A percentile compares a stretch with the other conserved stretches of the same genome.
phyloP scores from a whole-genome alignment of 1,284 basidiomycete species.

The Cutaneotrichosporon spelunceum region DNA sequence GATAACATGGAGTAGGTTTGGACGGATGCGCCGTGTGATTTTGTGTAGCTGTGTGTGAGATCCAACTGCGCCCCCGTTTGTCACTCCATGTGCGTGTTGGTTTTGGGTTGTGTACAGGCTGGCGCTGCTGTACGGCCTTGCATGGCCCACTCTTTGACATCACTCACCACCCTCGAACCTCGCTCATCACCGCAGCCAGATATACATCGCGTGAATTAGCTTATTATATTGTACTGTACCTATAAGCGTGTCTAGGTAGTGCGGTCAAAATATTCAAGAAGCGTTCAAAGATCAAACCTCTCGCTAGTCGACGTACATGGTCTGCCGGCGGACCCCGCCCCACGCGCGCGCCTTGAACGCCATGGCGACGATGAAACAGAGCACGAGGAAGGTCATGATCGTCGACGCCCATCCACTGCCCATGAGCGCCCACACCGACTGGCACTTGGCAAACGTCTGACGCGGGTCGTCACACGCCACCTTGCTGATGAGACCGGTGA shows the following conservation, averaged over 20 bases:
- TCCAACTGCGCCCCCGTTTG: too few relatives aligned
- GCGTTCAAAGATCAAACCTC: not conserved
- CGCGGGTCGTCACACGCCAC: conserved; percentile 40
- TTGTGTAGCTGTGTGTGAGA: too few relatives aligned
- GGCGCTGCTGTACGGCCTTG: too few relatives aligned
- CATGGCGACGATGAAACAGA: conserved; percentile 37
- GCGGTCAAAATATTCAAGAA: too few relatives aligned
- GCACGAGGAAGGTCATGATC: conserved; percentile 43
- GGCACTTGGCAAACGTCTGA: conserved; percentile 43
- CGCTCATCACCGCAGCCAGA: too few relatives aligned
- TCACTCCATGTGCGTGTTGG: too few relatives aligned
- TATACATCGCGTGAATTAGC: not conserved
- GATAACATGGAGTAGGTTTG: too few relatives aligned
- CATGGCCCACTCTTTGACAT: too few relatives aligned
- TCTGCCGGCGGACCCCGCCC: conserved; percentile 39
- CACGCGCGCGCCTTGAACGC: conserved; percentile 49
- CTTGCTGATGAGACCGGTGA: conserved; percentile 48
- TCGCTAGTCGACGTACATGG: conserved; percentile 40
- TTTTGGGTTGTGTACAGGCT: too few relatives aligned
- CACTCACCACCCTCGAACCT: too few relatives aligned
- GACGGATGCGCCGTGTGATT: too few relatives aligned
- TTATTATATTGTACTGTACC: not conserved
- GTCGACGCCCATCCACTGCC: conserved; percentile 51
- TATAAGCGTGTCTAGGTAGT: not conserved
- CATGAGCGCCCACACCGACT: conserved; percentile 48